phyloP scores from a whole-genome alignment of 306 rosid genomes.

The Cucumis hystrix region DNA sequence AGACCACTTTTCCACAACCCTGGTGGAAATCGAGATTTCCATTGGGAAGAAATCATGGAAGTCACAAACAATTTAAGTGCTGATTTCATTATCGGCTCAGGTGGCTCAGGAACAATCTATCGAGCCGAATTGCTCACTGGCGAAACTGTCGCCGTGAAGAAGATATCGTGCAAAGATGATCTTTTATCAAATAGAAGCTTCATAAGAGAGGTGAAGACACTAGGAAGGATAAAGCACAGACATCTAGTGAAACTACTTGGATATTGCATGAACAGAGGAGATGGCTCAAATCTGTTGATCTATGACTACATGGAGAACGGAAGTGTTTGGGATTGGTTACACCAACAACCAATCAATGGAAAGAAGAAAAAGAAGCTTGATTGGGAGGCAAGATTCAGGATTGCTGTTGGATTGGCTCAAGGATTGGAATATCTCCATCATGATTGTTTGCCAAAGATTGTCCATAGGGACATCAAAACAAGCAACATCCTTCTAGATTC shows the following conservation, averaged over 20 bases:
- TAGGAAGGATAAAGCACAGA: slow-evolving; percentile 80
- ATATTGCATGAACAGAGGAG: slow-evolving; percentile 59
- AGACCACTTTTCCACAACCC: slow-evolving; percentile 52
- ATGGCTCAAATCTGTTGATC: slow-evolving; percentile 55
- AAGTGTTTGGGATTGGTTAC: slow-evolving; percentile 92
- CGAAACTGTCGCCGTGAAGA: slow-evolving; percentile 81
- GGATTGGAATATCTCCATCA: slow-evolving; percentile 92
- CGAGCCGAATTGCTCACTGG: slow-evolving; percentile 59
- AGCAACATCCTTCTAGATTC: slow-evolving; percentile 78
- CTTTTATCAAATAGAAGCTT: slow-evolving; percentile 63
- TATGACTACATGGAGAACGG: slow-evolving; percentile 90
- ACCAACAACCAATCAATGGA: slow-evolving; percentile 29
- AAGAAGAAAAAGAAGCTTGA: slow-evolving; percentile 50
- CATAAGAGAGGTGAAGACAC: slow-evolving; percentile 67
- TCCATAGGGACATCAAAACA: slow-evolving; percentile 84
- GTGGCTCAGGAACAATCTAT: slow-evolving; percentile 87
- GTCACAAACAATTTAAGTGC: slow-evolving; percentile 67
- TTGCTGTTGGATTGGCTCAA: slow-evolving; percentile 71
- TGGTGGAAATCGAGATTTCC: slow-evolving; percentile 42
- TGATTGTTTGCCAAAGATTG: slow-evolving; percentile 73
- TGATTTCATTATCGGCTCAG: slow-evolving; percentile 74
- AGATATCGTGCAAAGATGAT: slow-evolving; percentile 64
- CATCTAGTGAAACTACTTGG: slow-evolving; percentile 89
- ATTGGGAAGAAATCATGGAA: slow-evolving; percentile 82
- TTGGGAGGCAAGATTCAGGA: slow-evolving; percentile 76